Evolutionary conservation across 345 rosid genomes (phyloP), one percentile per base, ranked within the genome.

Genomic region (Pugionium dolabratum): DNA sequence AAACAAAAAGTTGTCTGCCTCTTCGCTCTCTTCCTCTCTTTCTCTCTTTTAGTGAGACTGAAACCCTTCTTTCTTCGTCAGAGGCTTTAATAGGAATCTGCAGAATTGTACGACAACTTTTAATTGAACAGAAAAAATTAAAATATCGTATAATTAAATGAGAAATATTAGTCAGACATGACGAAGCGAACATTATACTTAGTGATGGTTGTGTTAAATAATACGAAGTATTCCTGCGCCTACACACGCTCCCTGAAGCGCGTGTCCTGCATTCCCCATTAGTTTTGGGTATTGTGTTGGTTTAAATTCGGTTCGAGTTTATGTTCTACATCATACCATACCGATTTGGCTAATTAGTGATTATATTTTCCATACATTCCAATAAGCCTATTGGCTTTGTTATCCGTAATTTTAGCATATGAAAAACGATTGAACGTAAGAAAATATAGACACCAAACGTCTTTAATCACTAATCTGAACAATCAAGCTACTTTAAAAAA

Each of bases 121-220:
- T 3, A 45, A 1, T 64, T 47, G 29, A 63, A 33, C 5, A 27
- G 32, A 32, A n/a, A 33, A 10, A n/a, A 5, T 31, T 31, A 5
- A 48, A 59, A 59, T 5, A 50, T 26, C 4, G 4, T 46, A 40
- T 55, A 71, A 64, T 71, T 71, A 72, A 57, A 43, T 29, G 76
- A 72, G 59, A 11, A 72, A 65, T 72, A 65, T 72, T 72, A 65
- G 66, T 72, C 76, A 72, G 71, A 72, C 4, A 72, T 72, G 76
- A 72, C 71, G 61, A 50, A 63, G 76, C 76, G 71, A 72, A 72
- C 76, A 72, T 72, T 58, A 72, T 65, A 58, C 50, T 65, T 65
- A 72, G 76, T 72, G 76, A 71, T 72, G 40, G 66, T 18, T 18
- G 18, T 65, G 66, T 58, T 64, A 56, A n/a, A 8, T 7, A 4